Base-by-base conservation (phyloP, 306 rosid species). In the Gastrolobium villosum region DNA sequence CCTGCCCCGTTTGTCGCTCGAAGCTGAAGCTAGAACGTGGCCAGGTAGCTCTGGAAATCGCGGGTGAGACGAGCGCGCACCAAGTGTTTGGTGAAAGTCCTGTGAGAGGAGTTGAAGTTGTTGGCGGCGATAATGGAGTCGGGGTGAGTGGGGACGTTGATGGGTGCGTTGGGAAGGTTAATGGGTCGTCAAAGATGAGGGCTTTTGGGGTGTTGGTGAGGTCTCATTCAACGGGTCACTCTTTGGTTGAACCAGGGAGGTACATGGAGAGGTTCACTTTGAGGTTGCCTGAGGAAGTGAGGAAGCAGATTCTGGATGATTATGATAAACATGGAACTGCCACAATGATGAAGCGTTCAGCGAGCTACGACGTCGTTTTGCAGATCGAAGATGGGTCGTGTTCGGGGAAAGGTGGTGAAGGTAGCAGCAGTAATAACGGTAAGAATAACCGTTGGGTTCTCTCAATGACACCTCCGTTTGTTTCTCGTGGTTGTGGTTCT, bases 151-250 rank as follows among this genome's bases (percentile, higher is more conserved):
- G 48, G 53, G 35, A 28, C 1, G 30, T 28, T 28, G 43, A 26
- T 52, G 69, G 67, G 68, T n/a, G 52, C 5, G 7, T 37, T 54
- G 54, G 67, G 73, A 6, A 36, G 71, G 13, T 48, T 68, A 54
- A 56, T 49, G 54, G 70, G 32, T 14, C 59, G 0, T 48, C 69
- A 59, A 45, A 59, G 35, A 14, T 48, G 70, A 2, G 13, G 26
- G 14, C 39, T 4, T 39, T 10, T 9, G 56, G 66, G 65, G 79
- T 75, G 49, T 41, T 74, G 7, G 41, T 66, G 10, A 84, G 88
- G 66, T 91, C 89, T 0, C 85, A 90, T 53, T 87, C 96, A 7
- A 90, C 93, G 39, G 93, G 91, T 45, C 93, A 88, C 49, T 87
- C 86, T 0, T 59, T 80, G 63, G 77, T 63, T 45, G 87, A 74